phyloP scores from a whole-genome alignment of 768 basidiomycete genomes.

The Pleurotus djamor region DNA sequence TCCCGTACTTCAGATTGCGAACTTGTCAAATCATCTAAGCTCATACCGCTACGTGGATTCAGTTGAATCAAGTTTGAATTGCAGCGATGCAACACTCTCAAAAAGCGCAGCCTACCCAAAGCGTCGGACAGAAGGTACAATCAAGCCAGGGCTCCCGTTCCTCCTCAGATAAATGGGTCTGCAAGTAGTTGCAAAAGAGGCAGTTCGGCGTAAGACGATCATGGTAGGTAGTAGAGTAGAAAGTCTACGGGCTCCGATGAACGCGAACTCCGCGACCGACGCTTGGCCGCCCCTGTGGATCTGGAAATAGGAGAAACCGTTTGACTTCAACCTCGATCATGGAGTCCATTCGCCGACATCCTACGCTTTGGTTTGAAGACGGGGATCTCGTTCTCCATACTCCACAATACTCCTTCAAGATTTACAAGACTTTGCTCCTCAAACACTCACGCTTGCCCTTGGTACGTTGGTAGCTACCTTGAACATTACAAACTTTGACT shows the following conservation, averaged over 20 bases:
- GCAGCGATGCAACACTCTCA: too few species aligned
- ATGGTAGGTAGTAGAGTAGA: too few species aligned
- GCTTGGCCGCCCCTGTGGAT: too few species aligned
- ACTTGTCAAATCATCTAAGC: background rate
- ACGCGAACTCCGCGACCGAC: too few species aligned
- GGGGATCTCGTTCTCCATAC: constrained; percentile 54
- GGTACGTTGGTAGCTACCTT: background rate
- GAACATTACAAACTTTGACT: too few species aligned
- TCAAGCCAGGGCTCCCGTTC: too few species aligned
- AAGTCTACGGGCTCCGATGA: too few species aligned
- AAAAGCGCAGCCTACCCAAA: background rate
- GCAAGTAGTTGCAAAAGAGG: too few species aligned
- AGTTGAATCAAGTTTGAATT: too few species aligned
- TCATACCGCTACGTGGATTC: background rate
- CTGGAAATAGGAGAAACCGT: too few species aligned
- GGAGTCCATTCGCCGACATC: constrained; percentile 29
- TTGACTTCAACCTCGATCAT: background rate
- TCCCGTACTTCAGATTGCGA: constrained; percentile 2
- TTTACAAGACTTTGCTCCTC: constrained; percentile 51
- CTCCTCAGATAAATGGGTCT: too few species aligned
- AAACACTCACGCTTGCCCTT: constrained; percentile 42
- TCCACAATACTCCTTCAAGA: constrained; percentile 45
- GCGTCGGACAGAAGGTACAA: background rate
- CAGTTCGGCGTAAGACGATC: too few species aligned
- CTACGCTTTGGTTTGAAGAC: constrained; percentile 65